phyloP scores from a whole-genome alignment of 306 rosid genomes.

The Dryas alaskensis region DNA sequence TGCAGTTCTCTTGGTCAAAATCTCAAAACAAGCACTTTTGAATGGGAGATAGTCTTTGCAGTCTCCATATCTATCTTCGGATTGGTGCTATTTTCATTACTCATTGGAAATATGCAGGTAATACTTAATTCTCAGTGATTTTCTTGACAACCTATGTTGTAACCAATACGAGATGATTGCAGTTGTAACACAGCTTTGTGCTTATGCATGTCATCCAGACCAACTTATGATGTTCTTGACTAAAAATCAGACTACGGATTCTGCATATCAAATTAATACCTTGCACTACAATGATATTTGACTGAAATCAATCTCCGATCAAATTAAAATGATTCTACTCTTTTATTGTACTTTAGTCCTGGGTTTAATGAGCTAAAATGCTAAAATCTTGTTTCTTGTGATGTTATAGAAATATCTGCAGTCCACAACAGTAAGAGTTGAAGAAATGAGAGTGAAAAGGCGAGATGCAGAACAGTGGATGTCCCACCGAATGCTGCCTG shows the following conservation, averaged over 20 bases:
- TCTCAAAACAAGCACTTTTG: conserved; percentile 61
- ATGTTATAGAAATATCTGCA: conserved; percentile 70
- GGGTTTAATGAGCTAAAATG: background rate
- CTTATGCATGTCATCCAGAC: background rate
- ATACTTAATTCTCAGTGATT: background rate
- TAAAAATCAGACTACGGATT: background rate
- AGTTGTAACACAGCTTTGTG: background rate
- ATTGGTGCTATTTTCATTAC: conserved; percentile 69
- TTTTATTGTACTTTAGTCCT: background rate
- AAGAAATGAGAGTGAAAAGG: conserved; percentile 80
- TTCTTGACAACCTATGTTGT: background rate
- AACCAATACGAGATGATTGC: background rate
- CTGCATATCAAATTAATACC: background rate
- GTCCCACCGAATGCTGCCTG: conserved; percentile 88
- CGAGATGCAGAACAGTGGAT: conserved; percentile 90
- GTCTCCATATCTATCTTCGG: conserved; percentile 61
- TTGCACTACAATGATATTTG: background rate
- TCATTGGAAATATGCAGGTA: conserved; percentile 96
- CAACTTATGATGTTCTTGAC: conserved; percentile 6
- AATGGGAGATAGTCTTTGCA: conserved; percentile 62
- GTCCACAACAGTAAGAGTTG: conserved; percentile 75
- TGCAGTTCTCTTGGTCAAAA: conserved; percentile 83
- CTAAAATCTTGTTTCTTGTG: conserved; percentile 6
- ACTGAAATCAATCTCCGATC: background rate
- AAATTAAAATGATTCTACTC: background rate